Percentiles rank a stretch among this genome's conserved stretches.
These are phyloP conservation scores for Pleodorina starrii DNA, from an alignment of 139 green algal genomes.

Conservation along the genomic window DNA sequence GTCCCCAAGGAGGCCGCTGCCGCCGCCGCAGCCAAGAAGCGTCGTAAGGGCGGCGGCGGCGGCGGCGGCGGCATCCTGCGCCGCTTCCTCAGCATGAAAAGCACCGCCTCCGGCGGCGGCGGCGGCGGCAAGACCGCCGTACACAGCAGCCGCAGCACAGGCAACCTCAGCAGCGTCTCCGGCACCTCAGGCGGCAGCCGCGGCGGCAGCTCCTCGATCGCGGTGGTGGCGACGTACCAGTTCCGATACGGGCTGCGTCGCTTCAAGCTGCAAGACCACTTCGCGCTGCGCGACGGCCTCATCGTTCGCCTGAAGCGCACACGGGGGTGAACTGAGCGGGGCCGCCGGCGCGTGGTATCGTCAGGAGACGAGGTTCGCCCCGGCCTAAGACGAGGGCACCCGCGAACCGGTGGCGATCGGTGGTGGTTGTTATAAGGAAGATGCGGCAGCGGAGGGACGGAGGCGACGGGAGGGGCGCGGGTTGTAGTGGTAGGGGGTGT, in stretches of 20 bases:
- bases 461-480: no score
- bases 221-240: neutral
- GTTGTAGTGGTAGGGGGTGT: no score
- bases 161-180: neutral
- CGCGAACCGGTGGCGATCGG: no score
- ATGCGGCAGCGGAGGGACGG: no score
- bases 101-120: neutral
- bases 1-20: neutral
- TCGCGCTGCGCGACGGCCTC: neutral
- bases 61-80: neutral
- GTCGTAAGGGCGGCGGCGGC: neutral
- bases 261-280: conserved; percentile 28
- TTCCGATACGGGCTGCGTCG: conserved; percentile 31
- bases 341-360: no score
- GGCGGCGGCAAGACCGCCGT: no score
- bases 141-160: no score
- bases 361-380: no score
- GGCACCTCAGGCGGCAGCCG: no score
- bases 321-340: conserved; percentile 12
- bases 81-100: neutral
- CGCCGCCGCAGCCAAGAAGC: neutral
- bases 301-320: conserved; percentile 41
- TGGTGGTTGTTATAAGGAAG: no score
- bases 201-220: neutral
- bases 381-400: no score